Base-by-base conservation (phyloP, 106 monocot species). In the Hemerocallis citrina region DNA sequence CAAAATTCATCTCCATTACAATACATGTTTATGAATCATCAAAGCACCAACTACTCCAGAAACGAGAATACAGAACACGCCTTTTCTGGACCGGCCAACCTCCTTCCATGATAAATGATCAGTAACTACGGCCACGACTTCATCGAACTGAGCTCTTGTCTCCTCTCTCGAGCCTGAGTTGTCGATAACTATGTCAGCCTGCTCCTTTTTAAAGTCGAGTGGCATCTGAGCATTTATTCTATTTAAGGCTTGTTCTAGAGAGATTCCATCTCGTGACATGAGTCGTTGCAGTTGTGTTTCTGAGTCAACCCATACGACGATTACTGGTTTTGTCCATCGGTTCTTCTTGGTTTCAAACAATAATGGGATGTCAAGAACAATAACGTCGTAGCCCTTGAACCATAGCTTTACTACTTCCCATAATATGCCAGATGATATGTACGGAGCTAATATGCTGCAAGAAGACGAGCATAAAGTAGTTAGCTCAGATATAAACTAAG, bases 301-400 rank as follows among this genome's bases (percentile, higher is more conserved):
- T 5, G 72, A 72, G 62, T 96, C 74, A 32, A 96, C 84, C 96
- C 96, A 96, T 12, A 96, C 86, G 33, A 87, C 96, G 29, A 91
- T 79, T 6, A 87, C 66, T 41, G 89, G 94, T 7, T 69, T 66
- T 27, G 85, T 82, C 76, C 76, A 80, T 42, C 72, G 52, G 56
- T 94, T 81, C 79, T 87, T 71, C 61, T 91, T 91, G 20, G 77
- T 73, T 72, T 96, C 96, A 36, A 96, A 96, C 25, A 96, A 60
- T 31, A 96, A 57, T 33, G 96, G 96, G 34, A 91, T 87, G 69
- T 96, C 96, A 25, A 96, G 84, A 49, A 96, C 63, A 34, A 96
- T 79, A 31, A 87, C 81, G 50, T 79, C 72, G 27, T 25, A 70
- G 2, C 96, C 96, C 49, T 84, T 96, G 7, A 85, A 28, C 96